A percentile compares a stretch with the other conserved stretches of the same genome.
These are phyloP conservation scores for Oryza rufipogon DNA, from an alignment of 176 grass and related monocot genomes.

Conservation along the genomic window DNA sequence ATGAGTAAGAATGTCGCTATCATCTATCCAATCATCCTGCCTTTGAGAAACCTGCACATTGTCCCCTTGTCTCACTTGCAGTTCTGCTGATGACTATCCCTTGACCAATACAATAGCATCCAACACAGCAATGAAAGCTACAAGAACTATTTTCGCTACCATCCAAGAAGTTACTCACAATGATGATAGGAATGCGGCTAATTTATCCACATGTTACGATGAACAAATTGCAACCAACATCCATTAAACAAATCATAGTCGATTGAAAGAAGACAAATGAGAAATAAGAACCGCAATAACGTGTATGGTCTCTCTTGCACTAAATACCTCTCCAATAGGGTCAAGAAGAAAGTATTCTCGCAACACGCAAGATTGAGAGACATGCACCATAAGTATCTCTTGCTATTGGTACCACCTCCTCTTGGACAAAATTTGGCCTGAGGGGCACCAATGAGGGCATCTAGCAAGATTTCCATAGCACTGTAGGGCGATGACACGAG, in stretches of 20 bases:
- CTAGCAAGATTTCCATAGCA: too few species aligned
- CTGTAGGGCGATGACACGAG: too few species aligned
- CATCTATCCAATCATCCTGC: background rate
- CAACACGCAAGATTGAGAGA: too few species aligned
- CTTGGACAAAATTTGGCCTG: too few species aligned
- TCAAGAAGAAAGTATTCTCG: too few species aligned
- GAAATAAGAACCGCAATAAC: too few species aligned
- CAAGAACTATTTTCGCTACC: background rate
- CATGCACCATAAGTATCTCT: too few species aligned
- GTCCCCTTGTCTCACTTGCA: background rate
- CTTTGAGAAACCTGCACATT: background rate
- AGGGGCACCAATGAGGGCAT: too few species aligned
- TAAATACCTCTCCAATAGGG: too few species aligned
- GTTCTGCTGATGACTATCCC: background rate
- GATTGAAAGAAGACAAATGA: background rate
- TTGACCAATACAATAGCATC: background rate
- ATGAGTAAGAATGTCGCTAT: background rate
- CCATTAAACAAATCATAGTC: background rate
- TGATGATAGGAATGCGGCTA: background rate
- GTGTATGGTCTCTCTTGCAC: too few species aligned
- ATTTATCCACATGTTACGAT: background rate
- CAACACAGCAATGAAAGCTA: background rate
- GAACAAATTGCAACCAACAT: background rate
- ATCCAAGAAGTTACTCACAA: slow-evolving; percentile 6
- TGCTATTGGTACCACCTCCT: too few species aligned